These are phyloP conservation scores for Avena atlantica DNA, from an alignment of 176 grass and related monocot genomes.

Conservation along the genomic window DNA sequence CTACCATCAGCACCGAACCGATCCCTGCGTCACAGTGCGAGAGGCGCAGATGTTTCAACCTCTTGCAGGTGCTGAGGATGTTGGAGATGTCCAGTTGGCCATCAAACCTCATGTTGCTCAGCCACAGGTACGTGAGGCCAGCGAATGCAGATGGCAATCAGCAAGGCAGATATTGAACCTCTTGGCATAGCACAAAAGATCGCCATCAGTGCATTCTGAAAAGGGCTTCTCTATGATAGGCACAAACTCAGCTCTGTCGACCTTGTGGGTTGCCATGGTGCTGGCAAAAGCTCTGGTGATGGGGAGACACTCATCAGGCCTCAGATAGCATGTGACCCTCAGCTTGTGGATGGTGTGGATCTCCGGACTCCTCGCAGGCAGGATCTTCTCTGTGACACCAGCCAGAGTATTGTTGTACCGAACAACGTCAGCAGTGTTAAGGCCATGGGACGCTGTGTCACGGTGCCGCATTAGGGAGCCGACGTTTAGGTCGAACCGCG, in stretches of 20 bases:
- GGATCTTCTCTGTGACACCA: not conserved
- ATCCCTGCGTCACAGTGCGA: too few species aligned
- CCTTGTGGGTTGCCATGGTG: slow-evolving; percentile 2
- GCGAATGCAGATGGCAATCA: too few species aligned
- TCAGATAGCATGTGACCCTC: not conserved
- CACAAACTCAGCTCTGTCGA: not conserved
- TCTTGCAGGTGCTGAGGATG: too few species aligned
- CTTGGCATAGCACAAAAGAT: too few species aligned
- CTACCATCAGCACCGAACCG: too few species aligned
- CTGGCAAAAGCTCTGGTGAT: not conserved
- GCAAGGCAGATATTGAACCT: too few species aligned
- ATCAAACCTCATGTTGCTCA: too few species aligned
- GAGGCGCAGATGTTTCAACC: too few species aligned
- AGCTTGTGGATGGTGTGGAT: slow-evolving; percentile 9
- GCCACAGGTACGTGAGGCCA: too few species aligned
- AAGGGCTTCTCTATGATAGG: too few species aligned
- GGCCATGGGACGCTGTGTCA: not conserved
- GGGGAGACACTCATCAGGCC: slow-evolving; percentile 4
- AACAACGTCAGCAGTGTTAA: not conserved
- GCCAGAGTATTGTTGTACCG: not conserved
- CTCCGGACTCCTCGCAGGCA: not conserved
- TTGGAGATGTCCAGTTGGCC: too few species aligned
- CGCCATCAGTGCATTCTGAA: too few species aligned
- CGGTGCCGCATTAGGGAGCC: not conserved
- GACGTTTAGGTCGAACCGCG: not conserved